Evolutionary conservation across 441 rosid genomes (phyloP), one percentile per base, ranked within the genome.

Genomic region (Melastoma candidum): DNA sequence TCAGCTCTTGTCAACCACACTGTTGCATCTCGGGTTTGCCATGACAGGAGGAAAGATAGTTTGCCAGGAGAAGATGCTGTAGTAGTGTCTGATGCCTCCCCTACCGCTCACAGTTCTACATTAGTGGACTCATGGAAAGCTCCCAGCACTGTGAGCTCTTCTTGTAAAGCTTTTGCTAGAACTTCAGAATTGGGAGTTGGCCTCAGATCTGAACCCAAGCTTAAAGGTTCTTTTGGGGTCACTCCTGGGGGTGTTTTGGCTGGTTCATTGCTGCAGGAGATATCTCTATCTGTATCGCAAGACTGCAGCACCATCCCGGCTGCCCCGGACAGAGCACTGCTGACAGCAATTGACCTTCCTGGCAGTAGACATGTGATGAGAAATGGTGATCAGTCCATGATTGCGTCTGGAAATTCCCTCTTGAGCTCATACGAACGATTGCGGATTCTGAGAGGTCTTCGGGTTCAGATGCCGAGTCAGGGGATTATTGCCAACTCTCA

Each of bases 381-480:
- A 47, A 59, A 66, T 49, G 70, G 65, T 14, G 80, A 69, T 49
- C 47, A 53, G 52, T 66, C 68, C 5, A 70, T 57, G 59, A 64
- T 50, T 55, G 51, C 63, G 41, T 60, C 49, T 6, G 81, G 60
- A 58, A 69, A 72, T 60, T 47, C 77, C 50, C 57, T 58, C 32
- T 53, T 48, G 49, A 71, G 63, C 44, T 58, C 53, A 47, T 70
- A 55, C 12, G 78, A 69, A 26, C 54, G 75, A 11, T 57, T 69
- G 63, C 87, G 61, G 68, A 61, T 68, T 52, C 73, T 74, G 26
- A 53, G 64, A 72, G 81, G 73, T 44, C 73, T 76, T 69, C 72
- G 78, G 5, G 51, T 60, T 52, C 80, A 75, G 59, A 66, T 76
- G 63, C 68, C 65, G 9, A 67, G 65, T 64, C 76, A 69, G 69